A percentile compares a stretch with the other conserved stretches of the same genome.
Evolutionary conservation across 805 yeast species (phyloP).

Genomic region (Zygoascus flipseniorum): DNA sequence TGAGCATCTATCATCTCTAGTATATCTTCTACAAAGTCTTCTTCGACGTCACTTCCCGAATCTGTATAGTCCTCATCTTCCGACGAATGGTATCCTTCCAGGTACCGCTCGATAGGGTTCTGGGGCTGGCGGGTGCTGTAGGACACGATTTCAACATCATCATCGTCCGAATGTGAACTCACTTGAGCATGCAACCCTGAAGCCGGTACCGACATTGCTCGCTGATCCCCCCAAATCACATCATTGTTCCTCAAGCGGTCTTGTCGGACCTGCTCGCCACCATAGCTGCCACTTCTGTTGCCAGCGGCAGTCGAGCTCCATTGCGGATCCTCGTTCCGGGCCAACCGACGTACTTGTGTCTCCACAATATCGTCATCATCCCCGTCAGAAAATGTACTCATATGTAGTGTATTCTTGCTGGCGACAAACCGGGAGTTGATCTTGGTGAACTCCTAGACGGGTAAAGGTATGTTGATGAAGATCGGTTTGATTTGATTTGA

Average conservation of each 20-base stretch:
- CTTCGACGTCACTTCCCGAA: neutral
- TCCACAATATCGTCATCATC: neutral
- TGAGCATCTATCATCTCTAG: neutral
- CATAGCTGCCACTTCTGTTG: neutral
- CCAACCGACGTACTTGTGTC: neutral
- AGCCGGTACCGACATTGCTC: neutral
- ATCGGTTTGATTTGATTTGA: too few species aligned
- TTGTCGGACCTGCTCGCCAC: neutral
- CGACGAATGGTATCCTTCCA: neutral
- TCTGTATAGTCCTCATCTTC: neutral
- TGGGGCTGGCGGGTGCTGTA: neutral
- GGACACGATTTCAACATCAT: conserved; percentile 2
- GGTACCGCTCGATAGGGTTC: neutral
- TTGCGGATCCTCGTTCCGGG: neutral
- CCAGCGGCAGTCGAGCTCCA: neutral
- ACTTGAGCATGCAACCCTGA: neutral
- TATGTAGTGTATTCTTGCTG: neutral
- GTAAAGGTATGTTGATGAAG: too few species aligned
- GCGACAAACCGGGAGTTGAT: too few species aligned
- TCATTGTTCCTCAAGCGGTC: neutral
- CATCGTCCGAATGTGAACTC: neutral
- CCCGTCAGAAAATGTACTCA: conserved; percentile 10
- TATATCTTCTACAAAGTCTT: neutral
- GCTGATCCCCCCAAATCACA: neutral
- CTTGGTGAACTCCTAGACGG: too few species aligned